phyloP scores from a whole-genome alignment of 352 stramenopile species.

The Phytopythium litorale region DNA sequence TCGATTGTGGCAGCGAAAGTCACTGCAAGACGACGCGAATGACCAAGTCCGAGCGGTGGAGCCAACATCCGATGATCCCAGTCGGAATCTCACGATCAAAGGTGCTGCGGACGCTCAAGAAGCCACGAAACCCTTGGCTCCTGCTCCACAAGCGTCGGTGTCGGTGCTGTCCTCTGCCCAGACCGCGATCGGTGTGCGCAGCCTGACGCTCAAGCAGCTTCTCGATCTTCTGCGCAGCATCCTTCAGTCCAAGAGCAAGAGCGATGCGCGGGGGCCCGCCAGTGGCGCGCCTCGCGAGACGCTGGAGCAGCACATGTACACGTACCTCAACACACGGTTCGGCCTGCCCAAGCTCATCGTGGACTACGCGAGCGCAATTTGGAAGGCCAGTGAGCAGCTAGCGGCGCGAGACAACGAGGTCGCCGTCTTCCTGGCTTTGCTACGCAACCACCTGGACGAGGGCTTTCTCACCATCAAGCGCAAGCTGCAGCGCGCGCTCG shows the following conservation, averaged over 20 bases:
- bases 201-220: slow-evolving; percentile 75
- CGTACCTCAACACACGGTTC: slow-evolving; percentile 86
- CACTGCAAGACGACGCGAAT: not conserved
- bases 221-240: slow-evolving; percentile 73
- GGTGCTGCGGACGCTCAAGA: not conserved
- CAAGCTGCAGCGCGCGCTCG: slow-evolving; percentile 68
- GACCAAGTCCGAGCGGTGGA: not conserved
- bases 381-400: slow-evolving; percentile 60
- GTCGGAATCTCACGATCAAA: not conserved
- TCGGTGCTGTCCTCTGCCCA: not conserved
- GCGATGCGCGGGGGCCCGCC: slow-evolving; percentile 40
- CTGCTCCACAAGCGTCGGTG: not conserved
- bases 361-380: slow-evolving; percentile 78
- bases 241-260: slow-evolving; percentile 66
- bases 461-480: slow-evolving; percentile 74
- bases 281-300: slow-evolving; percentile 62
- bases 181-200: slow-evolving; percentile 19
- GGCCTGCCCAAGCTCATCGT: slow-evolving; percentile 69
- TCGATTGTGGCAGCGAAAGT: not conserved
- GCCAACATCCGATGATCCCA: not conserved
- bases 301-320: slow-evolving; percentile 89
- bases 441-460: slow-evolving; percentile 82
- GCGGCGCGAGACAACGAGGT: slow-evolving; percentile 61
- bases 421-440: slow-evolving; percentile 67
- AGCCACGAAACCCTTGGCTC: not conserved